These are phyloP conservation scores for Sporisorium scitamineum DNA, from an alignment of 1,284 basidiomycete genomes.

Conservation along the genomic window DNA sequence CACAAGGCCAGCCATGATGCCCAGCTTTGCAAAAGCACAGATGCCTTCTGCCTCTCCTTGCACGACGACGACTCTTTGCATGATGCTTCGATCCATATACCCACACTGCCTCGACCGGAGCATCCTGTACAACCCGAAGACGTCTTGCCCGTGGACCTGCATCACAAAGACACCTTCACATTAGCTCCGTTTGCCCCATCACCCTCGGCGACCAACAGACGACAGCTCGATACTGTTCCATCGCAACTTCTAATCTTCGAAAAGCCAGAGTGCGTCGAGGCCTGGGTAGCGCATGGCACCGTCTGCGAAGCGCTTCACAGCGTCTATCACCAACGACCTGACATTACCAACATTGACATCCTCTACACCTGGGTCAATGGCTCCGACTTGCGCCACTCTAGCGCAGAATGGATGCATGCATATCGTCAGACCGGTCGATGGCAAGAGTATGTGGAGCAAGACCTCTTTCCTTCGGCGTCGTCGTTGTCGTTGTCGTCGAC, in stretches of 20 bases:
- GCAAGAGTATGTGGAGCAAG: slow-evolving; percentile 45
- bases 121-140: slow-evolving; percentile 17
- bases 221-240: slow-evolving; percentile 29
- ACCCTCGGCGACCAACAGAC: slow-evolving; percentile 14
- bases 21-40: not conserved
- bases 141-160: slow-evolving; percentile 30
- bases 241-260: slow-evolving; percentile 25
- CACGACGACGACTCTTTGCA: slow-evolving; percentile 39
- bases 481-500: slow-evolving; percentile 11
- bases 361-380: slow-evolving; percentile 54
- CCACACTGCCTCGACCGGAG: slow-evolving; percentile 25
- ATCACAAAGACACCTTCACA: slow-evolving; percentile 18
- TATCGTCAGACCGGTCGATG: slow-evolving; percentile 30
- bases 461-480: slow-evolving; percentile 28
- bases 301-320: slow-evolving; percentile 28
- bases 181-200: slow-evolving; percentile 5
- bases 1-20: not conserved
- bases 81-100: slow-evolving; percentile 23
- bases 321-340: slow-evolving; percentile 18
- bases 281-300: slow-evolving; percentile 29
- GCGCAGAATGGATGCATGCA: slow-evolving; percentile 39
- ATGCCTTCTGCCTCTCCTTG: slow-evolving; percentile 10
- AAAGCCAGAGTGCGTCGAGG: slow-evolving; percentile 26
- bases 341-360: slow-evolving; percentile 34
- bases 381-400: slow-evolving; percentile 44